A percentile compares a stretch with the other conserved stretches of the same genome.
These are phyloP conservation scores for Aspergillus ochraceoroseus DNA, from an alignment of 2,329 filamentous ascomycete genomes.

Conservation along the genomic window DNA sequence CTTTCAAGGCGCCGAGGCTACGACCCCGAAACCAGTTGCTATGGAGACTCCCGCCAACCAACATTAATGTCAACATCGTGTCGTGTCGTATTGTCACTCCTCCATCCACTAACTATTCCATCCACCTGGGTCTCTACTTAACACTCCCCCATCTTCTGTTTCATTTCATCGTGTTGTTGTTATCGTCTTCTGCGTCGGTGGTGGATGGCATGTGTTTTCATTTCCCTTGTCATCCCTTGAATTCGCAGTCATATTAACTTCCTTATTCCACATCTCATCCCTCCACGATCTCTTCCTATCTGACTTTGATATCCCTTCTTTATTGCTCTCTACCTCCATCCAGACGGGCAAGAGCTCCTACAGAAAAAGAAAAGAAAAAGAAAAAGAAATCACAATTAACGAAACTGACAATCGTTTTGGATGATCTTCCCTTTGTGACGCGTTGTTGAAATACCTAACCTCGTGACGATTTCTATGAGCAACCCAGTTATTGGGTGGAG, in stretches of 20 bases:
- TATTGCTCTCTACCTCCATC: conserved; percentile 20
- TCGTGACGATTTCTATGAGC: conserved; percentile 19
- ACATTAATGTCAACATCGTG: conserved; percentile 30
- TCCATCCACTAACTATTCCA: conserved; percentile 1
- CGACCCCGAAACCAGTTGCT: conserved; percentile 23
- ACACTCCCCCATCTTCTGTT: conserved; percentile 9
- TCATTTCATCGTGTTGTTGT: no score
- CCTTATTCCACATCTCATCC: conserved; percentile 9
- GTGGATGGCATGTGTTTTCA: conserved; percentile 17
- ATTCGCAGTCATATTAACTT: conserved; percentile 15
- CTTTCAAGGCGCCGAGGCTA: conserved; percentile 16
- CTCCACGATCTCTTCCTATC: conserved; percentile 13
- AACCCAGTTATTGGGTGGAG: conserved; percentile 8
- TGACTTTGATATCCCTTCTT: conserved; percentile 22
- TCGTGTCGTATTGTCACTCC: conserved; percentile 4
- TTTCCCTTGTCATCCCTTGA: conserved; percentile 8
- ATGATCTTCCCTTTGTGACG: conserved; percentile 19
- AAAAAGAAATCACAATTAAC: conserved; percentile 15
- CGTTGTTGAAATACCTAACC: conserved; percentile 5
- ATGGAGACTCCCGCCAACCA: conserved; percentile 31
- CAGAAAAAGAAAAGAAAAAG: conserved; percentile 7
- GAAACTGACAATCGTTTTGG: conserved; percentile 17
- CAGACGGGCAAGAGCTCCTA: neutral
- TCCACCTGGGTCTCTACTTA: conserved; percentile 8
- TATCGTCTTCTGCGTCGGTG: conserved; percentile 16